phyloP scores from a whole-genome alignment of 1,284 basidiomycete species.

The Porphyrellus sp. region DNA sequence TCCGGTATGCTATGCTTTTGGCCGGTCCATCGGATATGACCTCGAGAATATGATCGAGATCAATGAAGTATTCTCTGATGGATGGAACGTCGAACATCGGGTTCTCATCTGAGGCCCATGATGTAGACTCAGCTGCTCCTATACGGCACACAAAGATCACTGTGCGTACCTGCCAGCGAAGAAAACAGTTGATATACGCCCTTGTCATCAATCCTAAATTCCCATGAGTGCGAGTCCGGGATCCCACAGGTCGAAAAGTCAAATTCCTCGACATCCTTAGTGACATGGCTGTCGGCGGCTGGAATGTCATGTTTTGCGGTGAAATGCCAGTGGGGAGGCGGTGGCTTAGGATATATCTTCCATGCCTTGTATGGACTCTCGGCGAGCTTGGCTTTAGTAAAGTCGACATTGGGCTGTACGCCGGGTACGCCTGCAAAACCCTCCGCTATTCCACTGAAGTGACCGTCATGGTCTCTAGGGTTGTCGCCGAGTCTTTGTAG shows the following conservation, averaged over 20 bases:
- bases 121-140: neutral
- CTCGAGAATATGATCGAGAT: conserved; percentile 86
- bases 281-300: conserved; percentile 41
- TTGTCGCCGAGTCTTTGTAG: conserved; percentile 89
- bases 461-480: conserved; percentile 82
- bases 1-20: conserved; percentile 92
- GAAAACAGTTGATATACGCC: conserved; percentile 86
- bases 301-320: conserved; percentile 52
- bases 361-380: conserved; percentile 54
- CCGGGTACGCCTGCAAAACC: conserved; percentile 63
- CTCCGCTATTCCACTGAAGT: conserved; percentile 61
- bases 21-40: conserved; percentile 93
- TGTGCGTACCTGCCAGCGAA: conserved; percentile 37
- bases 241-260: conserved; percentile 67
- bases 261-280: conserved; percentile 54
- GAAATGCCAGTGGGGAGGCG: conserved; percentile 93
- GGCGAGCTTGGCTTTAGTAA: conserved; percentile 31
- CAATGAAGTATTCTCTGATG: conserved; percentile 92
- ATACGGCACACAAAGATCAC: neutral
- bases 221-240: conserved; percentile 59
- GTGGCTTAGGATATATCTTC: conserved; percentile 88
- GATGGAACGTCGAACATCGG: conserved; percentile 81
- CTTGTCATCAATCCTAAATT: conserved; percentile 76
- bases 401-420: conserved; percentile 58
- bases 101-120: conserved; percentile 33